A percentile compares a stretch with the other conserved stretches of the same genome.
Evolutionary conservation across 345 rosid genomes (phyloP).

Genomic region (Citropsis articulata): DNA sequence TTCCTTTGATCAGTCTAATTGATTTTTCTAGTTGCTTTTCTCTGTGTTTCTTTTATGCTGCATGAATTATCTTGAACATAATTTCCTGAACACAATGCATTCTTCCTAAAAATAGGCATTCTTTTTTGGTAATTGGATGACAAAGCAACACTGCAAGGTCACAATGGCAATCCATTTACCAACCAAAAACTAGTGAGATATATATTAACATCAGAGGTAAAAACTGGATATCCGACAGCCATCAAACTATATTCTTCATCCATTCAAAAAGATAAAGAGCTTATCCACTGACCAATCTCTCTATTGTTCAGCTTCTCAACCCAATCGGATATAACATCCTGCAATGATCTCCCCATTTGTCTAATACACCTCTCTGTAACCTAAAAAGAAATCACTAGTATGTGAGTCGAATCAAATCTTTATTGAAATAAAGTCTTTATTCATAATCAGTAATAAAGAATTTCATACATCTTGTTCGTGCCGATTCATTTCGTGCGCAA

Average conservation of each 20-base stretch:
- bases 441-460: background rate
- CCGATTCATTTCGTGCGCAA: slow-evolving; percentile 71
- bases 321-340: slow-evolving; percentile 70
- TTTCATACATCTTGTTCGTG: slow-evolving; percentile 80
- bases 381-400: slow-evolving; percentile 30
- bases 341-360: slow-evolving; percentile 60
- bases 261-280: background rate
- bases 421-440: background rate
- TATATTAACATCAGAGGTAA: background rate
- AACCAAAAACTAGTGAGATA: background rate
- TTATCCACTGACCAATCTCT: slow-evolving; percentile 61
- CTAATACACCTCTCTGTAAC: slow-evolving; percentile 73
- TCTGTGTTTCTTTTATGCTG: background rate
- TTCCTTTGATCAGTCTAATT: too few species aligned
- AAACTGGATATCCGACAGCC: background rate
- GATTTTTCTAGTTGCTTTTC: background rate
- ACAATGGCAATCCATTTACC: background rate
- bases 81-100: too few species aligned
- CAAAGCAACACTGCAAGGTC: background rate
- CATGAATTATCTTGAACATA: background rate
- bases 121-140: background rate
- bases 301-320: slow-evolving; percentile 52
- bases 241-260: slow-evolving; percentile 1
- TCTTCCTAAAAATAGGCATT: background rate
- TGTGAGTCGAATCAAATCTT: background rate